Percentiles rank a stretch among this genome's conserved stretches.
phyloP scores from a whole-genome alignment of 2,329 filamentous ascomycete genomes.

The Exophiala bonariae region DNA sequence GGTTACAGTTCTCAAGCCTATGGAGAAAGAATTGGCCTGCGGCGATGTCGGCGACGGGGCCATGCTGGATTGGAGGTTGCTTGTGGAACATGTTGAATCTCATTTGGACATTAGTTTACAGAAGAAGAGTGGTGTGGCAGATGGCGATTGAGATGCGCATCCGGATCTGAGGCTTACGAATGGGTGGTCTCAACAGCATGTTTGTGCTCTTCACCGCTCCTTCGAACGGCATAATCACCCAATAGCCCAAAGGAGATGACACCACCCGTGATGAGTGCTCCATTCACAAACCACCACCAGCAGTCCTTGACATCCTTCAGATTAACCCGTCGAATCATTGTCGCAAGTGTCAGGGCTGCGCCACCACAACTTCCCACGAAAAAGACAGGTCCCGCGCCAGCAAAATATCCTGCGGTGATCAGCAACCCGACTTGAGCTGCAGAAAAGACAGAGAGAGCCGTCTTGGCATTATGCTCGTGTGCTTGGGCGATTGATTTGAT shows the following conservation, averaged over 20 bases:
- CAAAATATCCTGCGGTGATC: conserved; percentile 43
- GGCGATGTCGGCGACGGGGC: conserved; percentile 79
- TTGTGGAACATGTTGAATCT: conserved; percentile 52
- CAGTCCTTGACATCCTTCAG: conserved; percentile 59
- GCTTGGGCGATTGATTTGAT: conserved; percentile 53
- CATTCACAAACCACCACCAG: conserved; percentile 66
- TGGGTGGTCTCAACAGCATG: neutral
- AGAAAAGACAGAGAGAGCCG: conserved; percentile 42
- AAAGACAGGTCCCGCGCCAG: conserved; percentile 59
- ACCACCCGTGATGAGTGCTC: conserved; percentile 62
- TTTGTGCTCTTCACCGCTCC: conserved; percentile 18
- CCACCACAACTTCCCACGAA: conserved; percentile 60
- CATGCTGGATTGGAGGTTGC: conserved; percentile 78
- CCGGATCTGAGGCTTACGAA: conserved; percentile 9
- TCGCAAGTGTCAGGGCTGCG: conserved; percentile 53
- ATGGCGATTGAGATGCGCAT: conserved; percentile 15
- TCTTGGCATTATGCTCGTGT: conserved; percentile 48
- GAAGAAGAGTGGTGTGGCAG: conserved; percentile 4
- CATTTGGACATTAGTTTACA: conserved; percentile 8
- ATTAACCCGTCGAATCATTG: conserved; percentile 61
- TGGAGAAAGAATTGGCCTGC: conserved; percentile 78
- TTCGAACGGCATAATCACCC: conserved; percentile 50
- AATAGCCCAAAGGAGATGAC: conserved; percentile 57
- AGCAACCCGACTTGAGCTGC: conserved; percentile 44
- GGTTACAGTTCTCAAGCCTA: conserved; percentile 72